Evolutionary conservation across 192 early-diverging fungal species (phyloP), one percentile per base, ranked within the genome.

Genomic region (Linnemannia exigua): DNA sequence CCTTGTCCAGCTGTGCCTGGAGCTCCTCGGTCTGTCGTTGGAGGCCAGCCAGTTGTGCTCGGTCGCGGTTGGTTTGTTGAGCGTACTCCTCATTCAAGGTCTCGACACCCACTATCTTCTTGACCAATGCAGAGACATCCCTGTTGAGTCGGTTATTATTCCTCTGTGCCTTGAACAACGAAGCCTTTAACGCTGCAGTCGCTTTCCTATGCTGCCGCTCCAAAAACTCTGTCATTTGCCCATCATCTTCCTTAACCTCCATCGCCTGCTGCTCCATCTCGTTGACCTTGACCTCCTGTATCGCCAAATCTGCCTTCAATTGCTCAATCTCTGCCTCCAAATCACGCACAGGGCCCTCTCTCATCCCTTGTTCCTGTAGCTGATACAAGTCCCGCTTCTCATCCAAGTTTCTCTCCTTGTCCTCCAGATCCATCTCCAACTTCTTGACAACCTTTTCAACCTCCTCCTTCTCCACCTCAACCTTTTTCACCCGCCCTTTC

Each of bases 181-280:
- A 58, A 16, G 76, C 44, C 52, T 77, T 73, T 1, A 84, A 72
- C 4, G 6, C 66, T 1, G 58, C 41, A 2, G 70, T 61, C 22
- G 25, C 51, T 19, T 77, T 63, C 33, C 78, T 73, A n/a, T 84
- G 76, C 9, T 79, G 20, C 52, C 70, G 74, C 17, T 84, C 82
- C 58, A 84, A 25, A 54, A 63, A 72, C 25, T 77, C 76, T 16
- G 74, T 22, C 76, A 77, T 61, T 1, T 66, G 20, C 8, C 61
- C 51, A 5, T 25, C 44, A 5, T 82, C 69, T 16, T 47, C 67
- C 25, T 70, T 33, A 3, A 2, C 15, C 20, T 48, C 22, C 0
- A 15, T 44, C 20, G 33, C 7, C 15, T 5, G 36, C 19, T 79
- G 14, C 46, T 67, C 38, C 33, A 31, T 14, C 5, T 31, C 51